Evolutionary conservation across 2,329 filamentous ascomycete genomes (phyloP).

Genomic region (Eutypella sp.): DNA sequence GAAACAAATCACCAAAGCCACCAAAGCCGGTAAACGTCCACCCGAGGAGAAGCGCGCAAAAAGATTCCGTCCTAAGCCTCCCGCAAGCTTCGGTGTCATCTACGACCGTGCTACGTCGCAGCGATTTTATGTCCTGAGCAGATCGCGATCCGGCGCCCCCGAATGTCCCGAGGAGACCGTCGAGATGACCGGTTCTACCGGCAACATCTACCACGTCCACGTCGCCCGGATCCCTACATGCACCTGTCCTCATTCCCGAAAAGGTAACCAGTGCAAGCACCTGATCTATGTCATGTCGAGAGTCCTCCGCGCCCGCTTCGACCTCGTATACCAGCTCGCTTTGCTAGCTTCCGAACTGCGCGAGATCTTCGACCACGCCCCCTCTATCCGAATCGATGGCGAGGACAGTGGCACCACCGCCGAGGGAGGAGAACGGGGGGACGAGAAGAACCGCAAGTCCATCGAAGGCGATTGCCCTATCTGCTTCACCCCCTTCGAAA

Average conservation of each 20-base stretch:
- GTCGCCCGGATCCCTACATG: conserved; percentile 49
- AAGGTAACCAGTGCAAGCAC: conserved; percentile 61
- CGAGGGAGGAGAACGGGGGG: background rate
- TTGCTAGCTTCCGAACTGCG: conserved; percentile 54
- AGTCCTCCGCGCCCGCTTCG: conserved; percentile 51
- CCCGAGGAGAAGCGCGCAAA: background rate
- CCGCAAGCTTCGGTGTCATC: conserved; percentile 30
- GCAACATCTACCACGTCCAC: conserved; percentile 58
- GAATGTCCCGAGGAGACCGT: conserved; percentile 46
- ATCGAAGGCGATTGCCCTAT: conserved; percentile 53
- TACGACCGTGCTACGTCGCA: conserved; percentile 37
- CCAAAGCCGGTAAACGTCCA: background rate
- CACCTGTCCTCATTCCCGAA: conserved; percentile 48
- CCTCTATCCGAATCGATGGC: conserved; percentile 38
- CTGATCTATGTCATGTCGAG: conserved; percentile 56
- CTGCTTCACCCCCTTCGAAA: conserved; percentile 46
- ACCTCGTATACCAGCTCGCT: conserved; percentile 58
- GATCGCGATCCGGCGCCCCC: conserved; percentile 29
- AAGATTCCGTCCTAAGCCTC: conserved; percentile 27
- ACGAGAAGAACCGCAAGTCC: conserved; percentile 40
- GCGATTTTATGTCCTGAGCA: conserved; percentile 42
- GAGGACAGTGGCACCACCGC: conserved; percentile 9
- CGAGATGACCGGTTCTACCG: conserved; percentile 58
- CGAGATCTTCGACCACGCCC: conserved; percentile 51
- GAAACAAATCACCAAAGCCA: background rate